These are phyloP conservation scores for Pichia sp. DNA, from an alignment of 1,139 yeast genomes.

Conservation along the genomic window DNA sequence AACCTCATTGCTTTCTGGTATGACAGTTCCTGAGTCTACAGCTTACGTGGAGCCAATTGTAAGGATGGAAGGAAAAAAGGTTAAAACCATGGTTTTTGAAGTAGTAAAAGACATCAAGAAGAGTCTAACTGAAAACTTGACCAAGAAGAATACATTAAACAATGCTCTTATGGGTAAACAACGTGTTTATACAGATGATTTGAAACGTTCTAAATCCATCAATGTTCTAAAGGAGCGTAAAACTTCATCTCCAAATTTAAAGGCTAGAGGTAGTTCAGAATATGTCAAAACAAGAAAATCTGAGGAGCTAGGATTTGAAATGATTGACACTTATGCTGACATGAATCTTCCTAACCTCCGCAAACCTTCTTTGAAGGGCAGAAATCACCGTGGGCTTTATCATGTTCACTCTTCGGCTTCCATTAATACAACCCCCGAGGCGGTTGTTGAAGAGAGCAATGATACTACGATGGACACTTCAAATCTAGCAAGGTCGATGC, in stretches of 20 bases:
- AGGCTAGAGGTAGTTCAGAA: neutral
- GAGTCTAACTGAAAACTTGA: conserved; percentile 57
- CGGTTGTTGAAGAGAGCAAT: neutral
- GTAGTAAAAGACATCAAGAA: conserved; percentile 63
- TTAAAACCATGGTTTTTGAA: conserved; percentile 72
- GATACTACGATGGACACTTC: conserved; percentile 4
- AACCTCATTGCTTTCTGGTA: conserved; percentile 60
- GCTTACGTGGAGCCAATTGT: conserved; percentile 62
- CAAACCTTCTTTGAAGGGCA: conserved; percentile 26
- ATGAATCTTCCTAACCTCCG: conserved; percentile 30
- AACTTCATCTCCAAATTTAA: conserved; percentile 4
- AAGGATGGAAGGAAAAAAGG: conserved; percentile 74
- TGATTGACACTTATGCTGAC: conserved; percentile 44
- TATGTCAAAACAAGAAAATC: conserved; percentile 18
- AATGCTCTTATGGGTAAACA: conserved; percentile 32
- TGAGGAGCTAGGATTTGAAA: conserved; percentile 38
- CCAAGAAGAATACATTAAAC: conserved; percentile 52
- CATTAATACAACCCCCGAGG: conserved; percentile 9
- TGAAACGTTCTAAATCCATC: conserved; percentile 20
- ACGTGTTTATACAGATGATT: conserved; percentile 19
- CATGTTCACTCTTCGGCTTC: conserved; percentile 19
- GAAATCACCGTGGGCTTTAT: conserved; percentile 8
- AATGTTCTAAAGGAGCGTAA: conserved; percentile 12
- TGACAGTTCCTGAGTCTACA: conserved; percentile 60
- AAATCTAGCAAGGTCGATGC: conserved; percentile 30